Conservation (phyloP, 768 basidiomycete genomes). For the Epithele typhae region DNA sequence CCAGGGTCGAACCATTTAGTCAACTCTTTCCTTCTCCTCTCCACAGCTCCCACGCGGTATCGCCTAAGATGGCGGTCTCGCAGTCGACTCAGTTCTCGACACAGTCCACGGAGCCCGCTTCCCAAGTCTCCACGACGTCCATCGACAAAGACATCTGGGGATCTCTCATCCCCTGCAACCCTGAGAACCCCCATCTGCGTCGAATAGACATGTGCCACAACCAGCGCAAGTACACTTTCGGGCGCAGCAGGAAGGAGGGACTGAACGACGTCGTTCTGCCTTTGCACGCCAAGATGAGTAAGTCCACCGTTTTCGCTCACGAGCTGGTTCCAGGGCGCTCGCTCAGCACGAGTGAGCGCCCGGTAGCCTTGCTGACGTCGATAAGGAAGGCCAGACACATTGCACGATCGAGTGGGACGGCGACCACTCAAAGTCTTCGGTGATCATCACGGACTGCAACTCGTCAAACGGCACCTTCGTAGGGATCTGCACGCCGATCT, state of each 20-base stretch:
- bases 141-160: slow-evolving; percentile 49
- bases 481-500: background rate
- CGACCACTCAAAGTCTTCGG: slow-evolving; percentile 32
- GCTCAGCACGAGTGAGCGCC: too few species aligned
- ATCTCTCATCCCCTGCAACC: slow-evolving; percentile 48
- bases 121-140: slow-evolving; percentile 13
- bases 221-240: slow-evolving; percentile 44
- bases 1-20: too few species aligned
- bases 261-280: background rate
- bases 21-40: too few species aligned
- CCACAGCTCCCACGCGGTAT: too few species aligned
- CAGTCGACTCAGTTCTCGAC: slow-evolving; percentile 10
- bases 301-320: background rate
- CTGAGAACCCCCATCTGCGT: slow-evolving; percentile 34
- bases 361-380: background rate
- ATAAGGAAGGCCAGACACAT: slow-evolving; percentile 41
- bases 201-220: slow-evolving; percentile 58
- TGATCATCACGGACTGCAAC: slow-evolving; percentile 23
- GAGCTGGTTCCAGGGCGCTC: background rate
- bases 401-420: slow-evolving; percentile 55
- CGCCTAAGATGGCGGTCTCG: too few species aligned
- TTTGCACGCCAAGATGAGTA: background rate
- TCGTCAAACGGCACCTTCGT: slow-evolving; percentile 39
- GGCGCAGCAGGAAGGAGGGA: slow-evolving; percentile 50
- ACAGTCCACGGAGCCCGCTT: slow-evolving; percentile 30